Evolutionary conservation across 2,329 filamentous ascomycete genomes (phyloP), one percentile per base, ranked within the genome.

Genomic region (Arachnomyces sp.): DNA sequence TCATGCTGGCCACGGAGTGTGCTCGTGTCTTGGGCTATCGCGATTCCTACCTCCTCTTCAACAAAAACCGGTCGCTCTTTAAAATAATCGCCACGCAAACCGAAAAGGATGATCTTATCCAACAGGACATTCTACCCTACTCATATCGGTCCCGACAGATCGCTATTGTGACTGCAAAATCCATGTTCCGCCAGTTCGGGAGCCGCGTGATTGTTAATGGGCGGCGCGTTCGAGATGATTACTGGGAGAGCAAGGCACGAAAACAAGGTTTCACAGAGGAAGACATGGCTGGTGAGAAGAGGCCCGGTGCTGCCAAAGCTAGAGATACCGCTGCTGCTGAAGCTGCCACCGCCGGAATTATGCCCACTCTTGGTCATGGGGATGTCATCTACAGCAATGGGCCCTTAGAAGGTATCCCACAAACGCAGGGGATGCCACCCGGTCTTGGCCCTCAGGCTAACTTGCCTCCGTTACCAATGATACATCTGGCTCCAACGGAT

Each of bases 181-280:
- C 90, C 52, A 98, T 98, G 92, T 98, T 96, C 64, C 81, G 92
- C 32, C 92, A 98, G 61, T 98, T 98, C 62, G 92, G 92, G 36
- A 95, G 89, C 62, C 78, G 92, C 47, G 83, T 98, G 38, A 92
- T 98, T 48, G 79, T 84, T 28, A 85, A 89, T 55, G 92, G 92
- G 28, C 77, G 90, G 47, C 76, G 92, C 43, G 92, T 98, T 31
- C 82, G 92, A 36, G 92, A 98, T 64, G 92, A 98, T 60, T 98
- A 98, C 65, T 98, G 92, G 92, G 92, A 96, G 64, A 85, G 82
- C 57, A 96, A 96, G 65, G 92, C 92, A 6, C 77, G 84, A 35
- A 98, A 96, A 65, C 92, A 98, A 64, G 92, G 92, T 8, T 98
- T 98, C 59, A 98, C 92, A 1, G 92, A 98, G 61, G 88, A 93